Evolutionary conservation across 2,329 filamentous ascomycete genomes (phyloP), one percentile per base, ranked within the genome.

Genomic region (Emydomyces testavorans): DNA sequence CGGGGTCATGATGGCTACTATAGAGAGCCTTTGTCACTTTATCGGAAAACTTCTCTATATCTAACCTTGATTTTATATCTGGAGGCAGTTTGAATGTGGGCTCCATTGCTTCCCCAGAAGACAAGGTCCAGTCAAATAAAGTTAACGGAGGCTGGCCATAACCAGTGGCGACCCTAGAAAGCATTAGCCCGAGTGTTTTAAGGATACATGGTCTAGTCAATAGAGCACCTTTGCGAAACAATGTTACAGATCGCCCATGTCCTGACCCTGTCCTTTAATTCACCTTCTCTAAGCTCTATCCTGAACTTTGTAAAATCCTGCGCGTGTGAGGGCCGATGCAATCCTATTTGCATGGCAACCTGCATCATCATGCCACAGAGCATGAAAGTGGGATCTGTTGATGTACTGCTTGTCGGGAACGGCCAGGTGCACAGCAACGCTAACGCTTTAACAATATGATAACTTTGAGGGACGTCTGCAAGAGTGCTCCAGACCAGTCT

Each of bases 221-320:
- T n/a, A 6, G n/a, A 29, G 54, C 68, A 77, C 75, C 77, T 76
- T 56, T 83, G 79, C 15, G 79, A 78, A 42, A 82, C 78, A 53
- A 81, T 76, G 57, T 83, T 83, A 63, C 79, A 81, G 21, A 79
- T 73, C 1, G 77, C 78, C 80, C 80, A 83, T 1, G 80, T 83
- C 53, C 77, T 72, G 29, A 82, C 71, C 37, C 80, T 73, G 59
- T 83, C 80, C 42, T 73, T 72, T 50, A 82, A 70, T 53, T 82
- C 79, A 53, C 79, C 78, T 47, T 79, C 76, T 41, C 75, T 71
- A 16, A 82, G 62, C 45, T 79, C 67, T 18, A 72, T 63, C 6
- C 68, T 63, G 51, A 72, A 73, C 46, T 72, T 73, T 54, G 65
- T 70, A 50, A 73, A 73, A 55, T 73, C 71, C 52, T 81, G 77